Conservation (phyloP, 169 alveolate species). For the Cyclospora cayetanensis region DNA sequence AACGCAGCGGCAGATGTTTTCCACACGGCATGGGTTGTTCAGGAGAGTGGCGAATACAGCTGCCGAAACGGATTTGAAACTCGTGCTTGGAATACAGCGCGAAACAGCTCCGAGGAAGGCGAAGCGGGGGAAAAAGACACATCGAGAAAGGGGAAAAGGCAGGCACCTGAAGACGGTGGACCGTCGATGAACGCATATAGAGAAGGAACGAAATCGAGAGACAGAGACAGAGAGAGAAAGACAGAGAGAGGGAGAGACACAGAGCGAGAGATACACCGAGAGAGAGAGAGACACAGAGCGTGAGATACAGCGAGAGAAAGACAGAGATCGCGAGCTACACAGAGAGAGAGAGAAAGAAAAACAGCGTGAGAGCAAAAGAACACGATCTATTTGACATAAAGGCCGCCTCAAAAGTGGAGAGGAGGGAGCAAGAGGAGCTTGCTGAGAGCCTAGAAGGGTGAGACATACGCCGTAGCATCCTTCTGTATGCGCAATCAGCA, state of each 20-base stretch:
- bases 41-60: background rate
- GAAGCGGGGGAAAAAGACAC: background rate
- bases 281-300: background rate
- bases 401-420: background rate
- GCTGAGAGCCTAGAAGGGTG: background rate
- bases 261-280: background rate
- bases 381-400: background rate
- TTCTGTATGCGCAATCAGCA: slow-evolving; percentile 76
- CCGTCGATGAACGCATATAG: background rate
- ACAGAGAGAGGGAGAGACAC: background rate
- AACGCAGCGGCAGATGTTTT: background rate
- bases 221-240: background rate
- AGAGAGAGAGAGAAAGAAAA: background rate
- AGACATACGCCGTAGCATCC: slow-evolving; percentile 70
- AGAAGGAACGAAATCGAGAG: background rate
- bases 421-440: background rate
- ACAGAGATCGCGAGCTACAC: background rate
- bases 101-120: background rate
- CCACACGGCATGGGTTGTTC: background rate
- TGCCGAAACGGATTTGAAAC: background rate
- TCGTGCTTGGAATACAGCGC: background rate
- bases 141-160: background rate
- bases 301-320: background rate
- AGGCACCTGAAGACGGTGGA: background rate
- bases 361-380: too few species aligned